Conservation (phyloP, 2,329 filamentous ascomycete genomes). For the Colletotrichum karsti region DNA sequence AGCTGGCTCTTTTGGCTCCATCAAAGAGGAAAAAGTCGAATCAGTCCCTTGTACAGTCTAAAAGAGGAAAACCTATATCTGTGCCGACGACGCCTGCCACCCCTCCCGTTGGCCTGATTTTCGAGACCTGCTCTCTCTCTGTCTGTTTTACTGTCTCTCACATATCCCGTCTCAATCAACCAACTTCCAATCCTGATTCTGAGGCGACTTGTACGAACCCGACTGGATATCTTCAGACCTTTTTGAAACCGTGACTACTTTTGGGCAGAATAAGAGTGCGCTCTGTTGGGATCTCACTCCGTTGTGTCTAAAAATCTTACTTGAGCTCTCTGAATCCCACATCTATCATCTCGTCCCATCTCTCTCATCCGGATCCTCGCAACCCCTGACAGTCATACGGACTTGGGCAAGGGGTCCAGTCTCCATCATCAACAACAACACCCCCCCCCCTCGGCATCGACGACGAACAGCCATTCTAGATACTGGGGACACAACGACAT, state of each 20-base stretch:
- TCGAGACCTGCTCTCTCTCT: conserved; percentile 8
- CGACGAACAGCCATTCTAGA: not conserved
- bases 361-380: not conserved
- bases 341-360: not conserved
- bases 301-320: conserved; percentile 2
- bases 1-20: not conserved
- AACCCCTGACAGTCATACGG: not conserved
- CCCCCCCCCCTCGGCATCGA: not conserved
- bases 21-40: conserved; percentile 1
- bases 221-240: not conserved
- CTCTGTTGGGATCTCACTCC: not conserved
- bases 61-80: conserved; percentile 20
- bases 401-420: not conserved
- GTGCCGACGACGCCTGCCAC: not conserved
- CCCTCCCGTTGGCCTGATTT: conserved; percentile 17
- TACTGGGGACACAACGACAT: conserved; percentile 46
- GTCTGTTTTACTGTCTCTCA: not conserved
- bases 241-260: not conserved
- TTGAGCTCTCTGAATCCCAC: conserved; percentile 8
- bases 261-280: not conserved
- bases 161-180: not conserved
- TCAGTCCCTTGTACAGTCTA: conserved; percentile 1
- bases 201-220: conserved; percentile 1
- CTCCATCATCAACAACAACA: not conserved
- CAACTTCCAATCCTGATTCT: not conserved